A percentile compares a stretch with the other conserved stretches of the same genome.
phyloP scores from a whole-genome alignment of 116 monocot genomes.

The Papilionanthe hybrid region DNA sequence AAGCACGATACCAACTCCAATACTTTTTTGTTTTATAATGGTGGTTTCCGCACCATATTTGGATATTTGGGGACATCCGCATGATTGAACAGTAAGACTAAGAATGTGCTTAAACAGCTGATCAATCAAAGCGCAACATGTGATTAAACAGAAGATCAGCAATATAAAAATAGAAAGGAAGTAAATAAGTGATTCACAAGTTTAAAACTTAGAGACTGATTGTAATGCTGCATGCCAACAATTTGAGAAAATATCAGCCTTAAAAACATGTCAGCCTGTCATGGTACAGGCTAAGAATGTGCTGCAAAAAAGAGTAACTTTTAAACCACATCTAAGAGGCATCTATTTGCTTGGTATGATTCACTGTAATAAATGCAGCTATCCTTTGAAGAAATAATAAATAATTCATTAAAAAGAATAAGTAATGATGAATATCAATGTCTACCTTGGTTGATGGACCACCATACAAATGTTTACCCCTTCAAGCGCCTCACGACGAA shows the following conservation, averaged over 20 bases:
- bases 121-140: neutral
- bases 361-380: neutral
- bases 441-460: constrained; percentile 61
- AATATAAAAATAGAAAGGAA: neutral
- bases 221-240: neutral
- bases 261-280: neutral
- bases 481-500: constrained; percentile 51
- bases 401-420: neutral
- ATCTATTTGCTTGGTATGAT: neutral
- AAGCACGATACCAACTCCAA: too few relatives aligned
- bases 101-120: too few relatives aligned
- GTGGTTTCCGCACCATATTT: too few relatives aligned
- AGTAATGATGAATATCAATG: neutral
- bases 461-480: constrained; percentile 54
- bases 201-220: neutral
- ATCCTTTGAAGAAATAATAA: constrained; percentile 7
- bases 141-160: neutral
- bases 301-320: neutral
- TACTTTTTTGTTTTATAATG: too few relatives aligned
- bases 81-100: too few relatives aligned
- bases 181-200: neutral
- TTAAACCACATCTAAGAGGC: neutral
- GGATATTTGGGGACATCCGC: too few relatives aligned
- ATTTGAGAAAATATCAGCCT: neutral
- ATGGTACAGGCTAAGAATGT: neutral